A percentile compares a stretch with the other conserved stretches of the same genome.
These are phyloP conservation scores for Fusarium acutatum DNA, from an alignment of 2,329 filamentous ascomycete genomes.

Conservation along the genomic window DNA sequence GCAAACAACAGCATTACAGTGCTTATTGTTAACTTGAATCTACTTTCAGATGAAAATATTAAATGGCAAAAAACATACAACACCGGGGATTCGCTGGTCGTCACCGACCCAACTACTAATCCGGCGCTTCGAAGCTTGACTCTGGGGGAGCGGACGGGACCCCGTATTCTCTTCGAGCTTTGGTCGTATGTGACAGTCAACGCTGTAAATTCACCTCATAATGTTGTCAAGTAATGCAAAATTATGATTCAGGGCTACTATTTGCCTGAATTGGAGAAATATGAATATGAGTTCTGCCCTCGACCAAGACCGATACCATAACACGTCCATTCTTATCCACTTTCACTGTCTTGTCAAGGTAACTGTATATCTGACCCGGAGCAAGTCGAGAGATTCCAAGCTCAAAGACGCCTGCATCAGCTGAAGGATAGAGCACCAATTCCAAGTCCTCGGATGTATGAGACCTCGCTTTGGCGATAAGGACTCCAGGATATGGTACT, in stretches of 20 bases:
- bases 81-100: conserved; percentile 1
- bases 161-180: conserved; percentile 1
- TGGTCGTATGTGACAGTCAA: background rate
- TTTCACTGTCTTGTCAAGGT: background rate
- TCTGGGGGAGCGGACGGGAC: background rate
- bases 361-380: background rate
- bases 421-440: background rate
- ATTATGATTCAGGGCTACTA: background rate
- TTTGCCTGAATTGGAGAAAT: background rate
- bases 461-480: background rate
- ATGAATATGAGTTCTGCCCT: background rate
- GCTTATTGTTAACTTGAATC: rapidly evolving
- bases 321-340: background rate
- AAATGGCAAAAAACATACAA: background rate
- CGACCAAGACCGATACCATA: rapidly evolving
- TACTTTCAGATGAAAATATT: background rate
- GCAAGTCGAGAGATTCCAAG: background rate
- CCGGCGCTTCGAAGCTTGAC: conserved; percentile 1
- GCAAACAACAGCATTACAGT: background rate
- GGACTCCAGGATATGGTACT: background rate
- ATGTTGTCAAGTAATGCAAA: background rate
- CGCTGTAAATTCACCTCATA: rapidly evolving
- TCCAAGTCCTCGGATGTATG: background rate
- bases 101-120: conserved; percentile 4
- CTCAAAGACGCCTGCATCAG: background rate